phyloP scores from a whole-genome alignment of 2,329 filamentous ascomycete genomes.

The Nemania sp. region DNA sequence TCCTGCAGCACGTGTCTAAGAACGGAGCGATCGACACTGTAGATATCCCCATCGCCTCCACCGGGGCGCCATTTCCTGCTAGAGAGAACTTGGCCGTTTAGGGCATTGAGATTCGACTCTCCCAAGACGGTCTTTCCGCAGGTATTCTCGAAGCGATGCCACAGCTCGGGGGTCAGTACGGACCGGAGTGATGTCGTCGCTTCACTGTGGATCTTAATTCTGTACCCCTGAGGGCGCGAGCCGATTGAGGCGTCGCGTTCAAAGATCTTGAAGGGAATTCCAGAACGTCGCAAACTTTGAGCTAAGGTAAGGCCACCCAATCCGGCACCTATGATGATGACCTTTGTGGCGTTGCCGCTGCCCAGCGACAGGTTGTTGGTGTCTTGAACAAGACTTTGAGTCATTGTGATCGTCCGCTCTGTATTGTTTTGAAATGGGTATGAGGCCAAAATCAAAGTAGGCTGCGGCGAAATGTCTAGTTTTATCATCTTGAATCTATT shows the following conservation, averaged over 20 bases:
- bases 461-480: neutral
- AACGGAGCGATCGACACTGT: slow-evolving; percentile 51
- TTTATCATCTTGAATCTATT: neutral
- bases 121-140: slow-evolving; percentile 23
- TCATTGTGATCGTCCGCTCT: neutral
- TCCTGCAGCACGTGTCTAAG: slow-evolving; percentile 51
- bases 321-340: slow-evolving; percentile 55
- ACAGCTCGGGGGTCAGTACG: slow-evolving; percentile 34
- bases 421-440: neutral
- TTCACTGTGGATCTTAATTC: slow-evolving; percentile 49
- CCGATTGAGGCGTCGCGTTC: slow-evolving; percentile 50
- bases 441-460: neutral
- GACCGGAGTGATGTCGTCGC: slow-evolving; percentile 41
- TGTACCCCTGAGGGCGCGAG: slow-evolving; percentile 54
- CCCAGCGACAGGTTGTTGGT: slow-evolving; percentile 1
- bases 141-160: slow-evolving; percentile 40
- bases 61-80: slow-evolving; percentile 8
- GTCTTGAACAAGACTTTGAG: neutral
- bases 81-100: slow-evolving; percentile 12
- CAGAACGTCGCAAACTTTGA: slow-evolving; percentile 51
- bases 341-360: slow-evolving; percentile 1
- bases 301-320: slow-evolving; percentile 53
- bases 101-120: slow-evolving; percentile 29
- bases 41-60: slow-evolving; percentile 22
- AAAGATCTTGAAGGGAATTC: slow-evolving; percentile 53